Evolutionary conservation across 2,329 filamentous ascomycete genomes (phyloP), one percentile per base, ranked within the genome.

Genomic region (Aureobasidium zeae): DNA sequence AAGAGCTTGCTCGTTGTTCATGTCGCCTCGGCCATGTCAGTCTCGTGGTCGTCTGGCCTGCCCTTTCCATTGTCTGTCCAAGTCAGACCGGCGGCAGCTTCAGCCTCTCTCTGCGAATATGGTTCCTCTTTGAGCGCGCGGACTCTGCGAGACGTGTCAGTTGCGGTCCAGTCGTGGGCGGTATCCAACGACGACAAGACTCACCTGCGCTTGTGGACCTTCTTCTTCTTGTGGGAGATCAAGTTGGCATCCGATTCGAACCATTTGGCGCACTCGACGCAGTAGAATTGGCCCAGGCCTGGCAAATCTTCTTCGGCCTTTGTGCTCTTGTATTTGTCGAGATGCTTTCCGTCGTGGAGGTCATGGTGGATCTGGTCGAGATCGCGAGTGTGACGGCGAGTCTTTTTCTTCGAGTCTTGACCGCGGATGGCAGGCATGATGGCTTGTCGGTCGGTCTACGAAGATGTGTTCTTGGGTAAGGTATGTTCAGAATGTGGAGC

Each of bases 231-330:
- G 65, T 98, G 91, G 20, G 76, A 72, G 25, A 73, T 70, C 46
- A 94, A 69, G 54, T 85, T 93, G 55, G 74, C 64, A 52, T 91
- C 83, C 37, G 79, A 83, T 63, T 96, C 89, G 62, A 93, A 96
- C 82, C 86, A 96, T 68, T 94, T 96, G 50, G 91, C 83, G 63
- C 91, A 98, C 64, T 94, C 84, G 12, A 83, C 72, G 63, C 91
- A 98, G 65, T 95, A 96, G 61, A 81, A 81, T 54, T 78, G 73
- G 19, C 91, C 91, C 36, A 95, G 71, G 0, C 80, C 89, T 3
- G 91, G 91, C 25, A 95, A 73, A 57, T 96, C 91, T 60, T 96
- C 89, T 16, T 75, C 67, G 5, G 82, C 77, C 59, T 94, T 93
- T 31, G 79, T 77, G 37, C 79, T 74, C 60, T 87, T 83, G 71